Base-by-base conservation (phyloP, 2,329 filamentous ascomycete species). In the Aspergillus clavatus region DNA sequence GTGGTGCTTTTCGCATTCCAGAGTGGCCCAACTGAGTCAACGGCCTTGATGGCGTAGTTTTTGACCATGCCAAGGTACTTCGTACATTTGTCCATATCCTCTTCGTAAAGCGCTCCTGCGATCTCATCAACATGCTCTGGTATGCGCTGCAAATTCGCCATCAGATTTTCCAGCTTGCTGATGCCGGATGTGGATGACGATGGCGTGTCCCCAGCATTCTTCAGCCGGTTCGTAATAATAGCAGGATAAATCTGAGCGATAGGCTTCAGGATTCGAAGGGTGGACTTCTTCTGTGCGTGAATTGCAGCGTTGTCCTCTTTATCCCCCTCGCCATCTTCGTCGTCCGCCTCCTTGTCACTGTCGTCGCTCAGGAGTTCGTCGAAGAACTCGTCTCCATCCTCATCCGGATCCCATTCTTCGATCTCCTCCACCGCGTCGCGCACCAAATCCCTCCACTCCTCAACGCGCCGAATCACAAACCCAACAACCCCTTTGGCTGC, bases 391-490 rank as follows among this genome's bases (percentile, higher is more conserved):
- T 81, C 81, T 3, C 81, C 79, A 0, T 78, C 76, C 7, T 80
- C 78, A 57, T 89, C 85, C 1, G 89, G 86, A 16, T 84, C 82
- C 89, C 90, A 96, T 56, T 91, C 88, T 62, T 89, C 87, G 53
- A 96, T 67, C 69, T 96, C 91, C 51, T 87, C 81, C 55, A 94
- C 79, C 0, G 89, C 86, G 70, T 96, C 91, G 56, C 87, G 80
- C 19, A 96, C 72, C 2, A 86, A 80, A 45, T 87, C 87, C 31
- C 82, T 74, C 68, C 84, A 87, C 62, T 89, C 77, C 55, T 87
- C 81, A 1, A 84, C 84, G 61, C 85, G 89, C 54, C 78, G 74
- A 0, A 86, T 76, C 38, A 91, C 76, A 46, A 89, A 73, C 0
- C 84, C 87, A 0, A 78, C 79, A 4, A 94, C 77, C 0, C 89